Evolutionary conservation across 177 flowering plant species (phyloP).

Genomic region (Vitis hybrid): DNA sequence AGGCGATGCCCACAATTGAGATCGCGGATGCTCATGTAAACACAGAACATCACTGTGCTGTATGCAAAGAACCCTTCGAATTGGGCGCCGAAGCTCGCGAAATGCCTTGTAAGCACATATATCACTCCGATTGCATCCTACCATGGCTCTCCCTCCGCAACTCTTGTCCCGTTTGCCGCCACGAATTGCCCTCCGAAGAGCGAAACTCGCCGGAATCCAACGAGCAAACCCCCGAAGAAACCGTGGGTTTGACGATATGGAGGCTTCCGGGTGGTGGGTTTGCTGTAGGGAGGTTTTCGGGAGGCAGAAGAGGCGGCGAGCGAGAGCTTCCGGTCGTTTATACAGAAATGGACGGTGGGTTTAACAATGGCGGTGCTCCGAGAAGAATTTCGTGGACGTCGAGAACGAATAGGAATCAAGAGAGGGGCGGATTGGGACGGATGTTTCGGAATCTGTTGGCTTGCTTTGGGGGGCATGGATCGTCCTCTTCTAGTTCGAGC

Average conservation of each 20-base stretch:
- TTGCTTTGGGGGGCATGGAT: conserved; percentile 43
- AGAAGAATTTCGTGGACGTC: conserved; percentile 60
- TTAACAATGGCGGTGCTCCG: conserved; percentile 43
- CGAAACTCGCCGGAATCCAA: neutral
- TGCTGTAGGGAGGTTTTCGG: conserved; percentile 68
- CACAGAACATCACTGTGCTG: conserved; percentile 46
- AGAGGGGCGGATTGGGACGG: conserved; percentile 38
- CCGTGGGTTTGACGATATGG: conserved; percentile 69
- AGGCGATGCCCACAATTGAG: conserved; percentile 41
- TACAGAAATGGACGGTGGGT: conserved; percentile 78
- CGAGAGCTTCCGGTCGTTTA: conserved; percentile 62
- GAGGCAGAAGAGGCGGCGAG: conserved; percentile 57
- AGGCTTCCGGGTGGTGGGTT: conserved; percentile 73
- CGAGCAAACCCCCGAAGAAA: conserved; percentile 29
- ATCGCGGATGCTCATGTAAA: conserved; percentile 22
- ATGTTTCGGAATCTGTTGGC: conserved; percentile 35
- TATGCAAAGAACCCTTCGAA: conserved; percentile 51
- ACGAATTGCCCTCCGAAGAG: conserved; percentile 38
- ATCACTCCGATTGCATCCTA: conserved; percentile 49
- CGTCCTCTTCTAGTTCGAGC: conserved; percentile 21
- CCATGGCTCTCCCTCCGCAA: conserved; percentile 53
- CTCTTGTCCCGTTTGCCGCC: conserved; percentile 61
- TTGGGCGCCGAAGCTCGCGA: conserved; percentile 37
- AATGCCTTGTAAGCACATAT: conserved; percentile 61
- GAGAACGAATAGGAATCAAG: conserved; percentile 36